Evolutionary conservation across 2,329 filamentous ascomycete genomes (phyloP).

Genomic region (Fusarium tjaetaba): DNA sequence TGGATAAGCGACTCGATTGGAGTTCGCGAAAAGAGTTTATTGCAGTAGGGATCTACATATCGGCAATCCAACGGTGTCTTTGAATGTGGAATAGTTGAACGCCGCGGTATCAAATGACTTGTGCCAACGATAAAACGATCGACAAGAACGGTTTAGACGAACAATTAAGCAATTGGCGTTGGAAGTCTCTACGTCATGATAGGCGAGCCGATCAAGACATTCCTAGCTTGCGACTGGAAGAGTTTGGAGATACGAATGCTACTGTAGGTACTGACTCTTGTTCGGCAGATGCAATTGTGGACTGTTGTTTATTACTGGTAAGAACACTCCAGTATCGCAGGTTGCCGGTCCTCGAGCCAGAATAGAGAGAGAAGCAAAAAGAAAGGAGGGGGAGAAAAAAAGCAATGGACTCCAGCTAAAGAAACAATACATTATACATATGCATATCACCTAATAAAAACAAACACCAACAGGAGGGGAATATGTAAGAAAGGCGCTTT

Average conservation of each 20-base stretch:
- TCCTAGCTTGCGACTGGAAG: not conserved
- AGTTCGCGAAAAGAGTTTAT: not conserved
- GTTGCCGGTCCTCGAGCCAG: not conserved
- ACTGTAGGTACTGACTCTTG: not conserved
- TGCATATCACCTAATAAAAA: not conserved
- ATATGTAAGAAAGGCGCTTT: not conserved
- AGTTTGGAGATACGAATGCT: not conserved
- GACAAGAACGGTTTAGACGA: not conserved
- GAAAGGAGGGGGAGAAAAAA: not conserved
- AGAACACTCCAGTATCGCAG: not conserved
- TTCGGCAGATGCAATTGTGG: constrained; percentile 5
- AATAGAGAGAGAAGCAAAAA: not conserved
- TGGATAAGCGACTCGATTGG: not conserved
- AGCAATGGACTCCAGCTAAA: not conserved
- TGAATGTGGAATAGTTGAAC: not conserved
- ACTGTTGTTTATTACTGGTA: not conserved
- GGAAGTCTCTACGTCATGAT: constrained; percentile 15
- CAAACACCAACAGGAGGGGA: not conserved
- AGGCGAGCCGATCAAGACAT: constrained; percentile 7
- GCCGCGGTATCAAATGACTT: constrained; percentile 3
- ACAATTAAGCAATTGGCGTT: not conserved
- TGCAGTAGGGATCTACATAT: not conserved
- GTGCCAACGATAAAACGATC: constrained; percentile 13
- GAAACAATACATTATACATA: not conserved
- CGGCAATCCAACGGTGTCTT: constrained; percentile 3